Base-by-base conservation (phyloP, 1,139 yeast species). In the Sugiyamaella castrensis region DNA sequence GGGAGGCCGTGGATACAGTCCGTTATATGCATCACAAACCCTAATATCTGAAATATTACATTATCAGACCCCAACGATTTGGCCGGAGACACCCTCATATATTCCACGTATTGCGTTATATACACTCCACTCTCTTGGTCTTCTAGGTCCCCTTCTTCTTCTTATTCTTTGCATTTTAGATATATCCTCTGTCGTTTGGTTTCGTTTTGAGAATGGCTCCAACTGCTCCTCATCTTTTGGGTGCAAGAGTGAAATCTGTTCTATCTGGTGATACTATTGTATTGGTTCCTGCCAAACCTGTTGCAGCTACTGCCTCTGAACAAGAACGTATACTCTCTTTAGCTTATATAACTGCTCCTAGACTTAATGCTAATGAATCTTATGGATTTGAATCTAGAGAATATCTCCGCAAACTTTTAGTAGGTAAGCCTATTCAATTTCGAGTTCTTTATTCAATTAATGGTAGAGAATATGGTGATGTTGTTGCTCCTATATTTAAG, bases 211-310 rank as follows among this genome's bases (percentile, higher is more conserved):
- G 10, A 9, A 15, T 12, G n/a, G 15, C 16, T 15, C 31, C 19
- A 29, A 40, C 36, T 39, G 39, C 40, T 35, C 36, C 36, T 29
- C 46, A 34, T 27, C 37, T 48, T 34, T 35, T 48, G 24, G 48
- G 51, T 24, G 68, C 65, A 13, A 61, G 61, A 46, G 92, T 86
- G 48, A 84, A 84, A 64, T 76, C 81, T 46, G 87, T 85, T 26
- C 66, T 82, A 39, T 82, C 87, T 45, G 89, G 87, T 4, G 94
- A 86, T 68, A 81, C 91, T n/a, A 62, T 86, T 42, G 77, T 84
- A 37, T 74, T 86, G 55, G 74, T 75, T n/a, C 86, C 88, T 1
- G 58, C 59, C 38, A 60, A 58, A 43, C 59, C 66, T 6, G 57
- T 50, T 42, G 56, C 64, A 11, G 53, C 54, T 13, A 19, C 24